phyloP scores from a whole-genome alignment of 2,329 filamentous ascomycete species.

The Colletotrichum tofieldiae region DNA sequence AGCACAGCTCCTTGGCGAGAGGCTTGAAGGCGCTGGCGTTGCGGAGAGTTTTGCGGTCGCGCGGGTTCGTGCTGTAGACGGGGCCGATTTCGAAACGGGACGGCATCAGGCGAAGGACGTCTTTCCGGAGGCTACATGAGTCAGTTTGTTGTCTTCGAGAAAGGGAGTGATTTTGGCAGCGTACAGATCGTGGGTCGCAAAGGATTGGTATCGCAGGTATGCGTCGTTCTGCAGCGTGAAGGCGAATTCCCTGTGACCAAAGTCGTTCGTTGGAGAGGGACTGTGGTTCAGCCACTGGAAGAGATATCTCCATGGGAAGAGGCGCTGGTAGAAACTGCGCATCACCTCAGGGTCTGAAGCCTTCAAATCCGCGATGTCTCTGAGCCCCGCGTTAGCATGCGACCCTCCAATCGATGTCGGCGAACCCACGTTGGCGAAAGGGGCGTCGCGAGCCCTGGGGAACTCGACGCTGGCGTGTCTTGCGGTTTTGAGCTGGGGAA shows the following conservation, averaged over 20 bases:
- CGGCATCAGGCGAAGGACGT: slow-evolving; percentile 89
- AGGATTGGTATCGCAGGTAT: slow-evolving; percentile 91
- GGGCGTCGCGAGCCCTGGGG: slow-evolving; percentile 54
- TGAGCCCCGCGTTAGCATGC: slow-evolving; percentile 40
- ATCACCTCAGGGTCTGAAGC: slow-evolving; percentile 87
- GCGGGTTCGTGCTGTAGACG: slow-evolving; percentile 94
- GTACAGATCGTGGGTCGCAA: slow-evolving; percentile 68
- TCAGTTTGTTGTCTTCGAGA: slow-evolving; percentile 24
- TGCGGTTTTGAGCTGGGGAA: slow-evolving; percentile 67
- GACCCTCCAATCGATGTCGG: neutral
- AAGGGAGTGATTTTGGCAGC: slow-evolving; percentile 22
- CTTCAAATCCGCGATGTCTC: slow-evolving; percentile 56
- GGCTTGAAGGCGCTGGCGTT: slow-evolving; percentile 89
- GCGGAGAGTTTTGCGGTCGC: slow-evolving; percentile 89
- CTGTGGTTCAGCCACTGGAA: slow-evolving; percentile 99
- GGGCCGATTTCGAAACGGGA: slow-evolving; percentile 98
- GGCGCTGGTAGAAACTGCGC: slow-evolving; percentile 93
- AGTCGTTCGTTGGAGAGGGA: slow-evolving; percentile 87
- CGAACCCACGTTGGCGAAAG: slow-evolving; percentile 61
- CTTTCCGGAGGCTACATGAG: slow-evolving; percentile 81
- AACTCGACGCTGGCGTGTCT: slow-evolving; percentile 58
- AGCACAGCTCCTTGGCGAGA: slow-evolving; percentile 93
- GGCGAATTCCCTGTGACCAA: slow-evolving; percentile 94
- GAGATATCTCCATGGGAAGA: slow-evolving; percentile 94
- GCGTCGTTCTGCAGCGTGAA: slow-evolving; percentile 95